Evolutionary conservation across 2,329 filamentous ascomycete species (phyloP).

Genomic region (Geosmithia flava): DNA sequence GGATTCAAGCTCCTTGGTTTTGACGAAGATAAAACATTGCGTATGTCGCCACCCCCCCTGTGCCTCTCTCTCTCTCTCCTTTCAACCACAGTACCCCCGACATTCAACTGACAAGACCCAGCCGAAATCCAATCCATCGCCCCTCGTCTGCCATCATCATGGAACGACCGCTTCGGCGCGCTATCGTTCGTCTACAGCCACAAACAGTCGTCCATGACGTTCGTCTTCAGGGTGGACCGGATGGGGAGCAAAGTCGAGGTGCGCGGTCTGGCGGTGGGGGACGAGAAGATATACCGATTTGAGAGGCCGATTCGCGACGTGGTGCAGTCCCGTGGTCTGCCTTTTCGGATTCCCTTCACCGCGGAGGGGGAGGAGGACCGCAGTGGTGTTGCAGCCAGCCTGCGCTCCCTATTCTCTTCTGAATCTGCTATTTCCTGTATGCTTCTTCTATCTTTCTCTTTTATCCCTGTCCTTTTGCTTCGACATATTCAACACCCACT

Average conservation of each 20-base stretch:
- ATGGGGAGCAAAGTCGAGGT: constrained; percentile 78
- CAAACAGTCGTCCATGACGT: constrained; percentile 72
- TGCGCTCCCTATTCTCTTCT: constrained; percentile 61
- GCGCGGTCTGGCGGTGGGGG: constrained; percentile 64
- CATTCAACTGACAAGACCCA: constrained; percentile 4
- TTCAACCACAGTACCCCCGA: neutral
- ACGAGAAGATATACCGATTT: constrained; percentile 69
- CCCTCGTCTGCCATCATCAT: constrained; percentile 58
- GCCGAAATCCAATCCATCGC: constrained; percentile 40
- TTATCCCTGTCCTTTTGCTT: neutral
- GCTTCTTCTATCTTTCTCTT: constrained; percentile 1
- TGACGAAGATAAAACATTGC: constrained; percentile 66
- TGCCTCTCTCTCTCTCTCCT: neutral
- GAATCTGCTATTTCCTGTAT: constrained; percentile 45
- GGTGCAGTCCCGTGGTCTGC: constrained; percentile 52
- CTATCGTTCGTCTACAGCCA: constrained; percentile 83
- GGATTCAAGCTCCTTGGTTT: constrained; percentile 75
- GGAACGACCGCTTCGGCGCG: constrained; percentile 63
- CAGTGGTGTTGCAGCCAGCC: constrained; percentile 29
- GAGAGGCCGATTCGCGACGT: constrained; percentile 64
- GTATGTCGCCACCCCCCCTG: constrained; percentile 28
- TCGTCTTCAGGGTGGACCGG: constrained; percentile 68
- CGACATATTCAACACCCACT: too few species aligned
- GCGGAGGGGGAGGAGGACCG: constrained; percentile 34
- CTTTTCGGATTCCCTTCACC: constrained; percentile 39